Evolutionary conservation across 2,329 filamentous ascomycete species (phyloP).

Genomic region (Pseudogymnoascus sp.): DNA sequence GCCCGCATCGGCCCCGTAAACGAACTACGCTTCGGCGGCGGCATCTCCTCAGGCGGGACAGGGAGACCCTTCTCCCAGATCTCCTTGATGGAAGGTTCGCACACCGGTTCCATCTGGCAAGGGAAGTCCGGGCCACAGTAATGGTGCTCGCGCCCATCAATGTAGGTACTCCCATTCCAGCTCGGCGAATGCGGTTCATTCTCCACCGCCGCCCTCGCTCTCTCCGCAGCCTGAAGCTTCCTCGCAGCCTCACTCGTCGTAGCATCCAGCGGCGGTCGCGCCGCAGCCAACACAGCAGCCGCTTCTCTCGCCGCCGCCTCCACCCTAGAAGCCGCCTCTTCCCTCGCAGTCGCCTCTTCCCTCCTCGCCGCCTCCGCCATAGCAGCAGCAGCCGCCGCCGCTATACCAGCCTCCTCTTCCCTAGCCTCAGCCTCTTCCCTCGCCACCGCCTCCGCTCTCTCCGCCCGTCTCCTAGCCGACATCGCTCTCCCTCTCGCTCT

Average conservation of each 20-base stretch:
- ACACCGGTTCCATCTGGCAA: background rate
- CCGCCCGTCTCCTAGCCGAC: too few relatives aligned
- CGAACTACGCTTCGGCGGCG: background rate
- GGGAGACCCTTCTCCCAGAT: background rate
- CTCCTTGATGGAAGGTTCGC: background rate
- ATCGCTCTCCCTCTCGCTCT: too few relatives aligned
- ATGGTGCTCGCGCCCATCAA: background rate
- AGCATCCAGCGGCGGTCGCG: background rate
- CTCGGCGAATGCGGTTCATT: conserved; percentile 1
- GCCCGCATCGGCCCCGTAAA: background rate
- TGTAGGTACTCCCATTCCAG: background rate
- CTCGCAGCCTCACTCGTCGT: background rate
- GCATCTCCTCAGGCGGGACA: background rate
- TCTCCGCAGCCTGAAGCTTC: background rate
- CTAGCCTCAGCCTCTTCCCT: background rate
- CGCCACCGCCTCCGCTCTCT: too few relatives aligned
- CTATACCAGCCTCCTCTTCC: background rate
- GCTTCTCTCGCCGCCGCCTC: background rate
- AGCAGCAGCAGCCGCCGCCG: background rate
- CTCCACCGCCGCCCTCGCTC: background rate
- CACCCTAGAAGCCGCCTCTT: background rate
- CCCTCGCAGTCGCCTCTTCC: background rate
- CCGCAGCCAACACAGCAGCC: background rate
- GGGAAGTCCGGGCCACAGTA: background rate
- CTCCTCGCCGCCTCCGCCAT: too few relatives aligned